Conservation (phyloP, 306 rosid genomes). For the Quercus engelmannii region DNA sequence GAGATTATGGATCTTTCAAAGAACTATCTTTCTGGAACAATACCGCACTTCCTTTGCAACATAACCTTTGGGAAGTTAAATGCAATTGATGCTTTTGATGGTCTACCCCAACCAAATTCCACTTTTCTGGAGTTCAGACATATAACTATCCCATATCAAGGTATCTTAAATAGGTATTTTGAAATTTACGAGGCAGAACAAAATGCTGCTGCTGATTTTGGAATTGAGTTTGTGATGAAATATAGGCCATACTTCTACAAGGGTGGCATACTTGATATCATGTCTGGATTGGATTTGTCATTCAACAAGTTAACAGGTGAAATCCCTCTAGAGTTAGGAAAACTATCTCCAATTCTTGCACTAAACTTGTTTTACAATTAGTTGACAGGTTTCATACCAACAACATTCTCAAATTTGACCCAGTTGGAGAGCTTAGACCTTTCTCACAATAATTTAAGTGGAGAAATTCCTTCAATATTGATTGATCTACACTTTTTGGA, state of each 20-base stretch:
- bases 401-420: not conserved
- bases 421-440: slow-evolving; percentile 19
- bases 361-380: slow-evolving; percentile 21
- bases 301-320: slow-evolving; percentile 10
- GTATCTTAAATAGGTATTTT: too few species aligned
- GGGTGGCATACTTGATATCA: slow-evolving; percentile 9
- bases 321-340: slow-evolving; percentile 13
- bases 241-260: not conserved
- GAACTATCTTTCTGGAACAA: too few species aligned
- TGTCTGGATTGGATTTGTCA: slow-evolving; percentile 20
- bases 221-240: slow-evolving; percentile 18
- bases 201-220: not conserved
- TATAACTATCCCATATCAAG: too few species aligned
- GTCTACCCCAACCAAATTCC: too few species aligned
- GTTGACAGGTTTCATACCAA: not conserved
- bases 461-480: slow-evolving; percentile 12
- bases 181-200: too few species aligned
- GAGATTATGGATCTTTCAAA: too few species aligned
- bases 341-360: not conserved
- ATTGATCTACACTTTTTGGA: not conserved
- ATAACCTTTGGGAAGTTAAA: too few species aligned
- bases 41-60: too few species aligned
- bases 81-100: too few species aligned
- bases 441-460: slow-evolving; percentile 21
- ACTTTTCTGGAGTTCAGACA: too few species aligned